Base-by-base conservation (phyloP, 2,329 filamentous ascomycete genomes). In the Neofusicoccum laricinum region DNA sequence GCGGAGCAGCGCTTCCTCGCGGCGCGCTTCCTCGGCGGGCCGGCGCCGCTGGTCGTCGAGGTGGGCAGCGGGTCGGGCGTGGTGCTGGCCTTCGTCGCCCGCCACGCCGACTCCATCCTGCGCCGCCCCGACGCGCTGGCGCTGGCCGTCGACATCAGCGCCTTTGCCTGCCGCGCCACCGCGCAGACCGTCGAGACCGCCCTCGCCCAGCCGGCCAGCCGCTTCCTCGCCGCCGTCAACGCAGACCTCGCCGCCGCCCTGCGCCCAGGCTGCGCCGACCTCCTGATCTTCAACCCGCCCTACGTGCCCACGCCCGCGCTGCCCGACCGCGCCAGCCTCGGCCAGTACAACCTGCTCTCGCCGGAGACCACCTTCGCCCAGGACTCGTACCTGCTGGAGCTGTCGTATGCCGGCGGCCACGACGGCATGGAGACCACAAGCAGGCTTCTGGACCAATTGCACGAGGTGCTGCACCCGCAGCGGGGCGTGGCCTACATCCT, bases 351-450 rank as follows among this genome's bases (percentile, higher is more conserved):
- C 12, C 15, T 12, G 12, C 21, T 14, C 19, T 34, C 58, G 32
- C 66, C 69, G 36, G 63, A 71, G 41, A 73, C 72, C 1, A 69
- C 72, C 10, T 97, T 92, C 69, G 91, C 93, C 64, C 86, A 88
- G 64, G 93, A 97, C 72, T 93, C 91, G 32, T 89, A 92, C 72
- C 83, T 97, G 63, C 84, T 98, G 25, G 88, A 90, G 43, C 81
- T 98, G 53, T 92, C 93, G 3, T 98, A 97, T 75, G 94, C 93
- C 0, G 95, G 95, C 30, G 95, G 95, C 0, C 78, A 80, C 34
- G 90, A 97, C 75, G 95, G 95, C 5, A 99, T 99, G 94, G 92
- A 96, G 79, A 92, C 90, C 30, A 99, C 94, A 50, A 86, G 94
- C 67, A 84, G 91, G 45, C 80, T 99, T 68, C 80, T 99, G 43